These are phyloP conservation scores for Zygotorulaspora mrakii DNA, from an alignment of 1,139 yeast genomes.

Conservation along the genomic window DNA sequence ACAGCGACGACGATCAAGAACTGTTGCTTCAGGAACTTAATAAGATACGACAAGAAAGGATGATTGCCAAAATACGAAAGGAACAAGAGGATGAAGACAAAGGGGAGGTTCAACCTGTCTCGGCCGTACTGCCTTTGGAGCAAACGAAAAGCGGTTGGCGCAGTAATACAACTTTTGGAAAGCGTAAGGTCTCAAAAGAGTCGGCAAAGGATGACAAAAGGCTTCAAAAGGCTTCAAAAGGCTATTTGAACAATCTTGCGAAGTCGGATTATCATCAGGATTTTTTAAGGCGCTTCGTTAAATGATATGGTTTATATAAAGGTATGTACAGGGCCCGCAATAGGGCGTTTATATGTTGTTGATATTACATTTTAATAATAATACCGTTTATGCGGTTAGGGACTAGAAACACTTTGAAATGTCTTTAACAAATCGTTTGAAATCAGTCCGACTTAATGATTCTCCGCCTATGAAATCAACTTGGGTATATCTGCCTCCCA, in stretches of 20 bases:
- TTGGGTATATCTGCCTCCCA: slow-evolving; percentile 52
- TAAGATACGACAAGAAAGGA: slow-evolving; percentile 47
- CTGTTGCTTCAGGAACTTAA: slow-evolving; percentile 52
- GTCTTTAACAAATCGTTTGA: slow-evolving; percentile 32
- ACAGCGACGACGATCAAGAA: slow-evolving; percentile 36
- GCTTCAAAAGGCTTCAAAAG: slow-evolving; percentile 27
- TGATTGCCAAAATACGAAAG: slow-evolving; percentile 35
- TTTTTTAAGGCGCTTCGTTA: slow-evolving; percentile 64
- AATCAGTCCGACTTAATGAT: slow-evolving; percentile 25
- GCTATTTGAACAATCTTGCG: slow-evolving; percentile 62
- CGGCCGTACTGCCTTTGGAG: slow-evolving; percentile 6
- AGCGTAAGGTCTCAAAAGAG: slow-evolving; percentile 39
- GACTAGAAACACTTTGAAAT: slow-evolving; percentile 26
- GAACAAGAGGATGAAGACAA: slow-evolving; percentile 35
- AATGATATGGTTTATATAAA: slow-evolving; percentile 32
- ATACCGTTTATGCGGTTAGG: too few species aligned
- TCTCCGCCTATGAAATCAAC: slow-evolving; percentile 45
- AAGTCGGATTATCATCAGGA: slow-evolving; percentile 67
- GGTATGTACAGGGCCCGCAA: slow-evolving; percentile 9
- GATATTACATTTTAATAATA: too few species aligned
- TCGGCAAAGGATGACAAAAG: slow-evolving; percentile 34
- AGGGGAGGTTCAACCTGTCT: slow-evolving; percentile 1
- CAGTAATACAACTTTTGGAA: slow-evolving; percentile 45
- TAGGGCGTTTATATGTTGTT: too few species aligned
- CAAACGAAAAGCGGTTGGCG: slow-evolving; percentile 52